Percentiles rank a stretch among this genome's conserved stretches.
Evolutionary conservation across 2,329 filamentous ascomycete species (phyloP).

Genomic region (Apiospora hydei): DNA sequence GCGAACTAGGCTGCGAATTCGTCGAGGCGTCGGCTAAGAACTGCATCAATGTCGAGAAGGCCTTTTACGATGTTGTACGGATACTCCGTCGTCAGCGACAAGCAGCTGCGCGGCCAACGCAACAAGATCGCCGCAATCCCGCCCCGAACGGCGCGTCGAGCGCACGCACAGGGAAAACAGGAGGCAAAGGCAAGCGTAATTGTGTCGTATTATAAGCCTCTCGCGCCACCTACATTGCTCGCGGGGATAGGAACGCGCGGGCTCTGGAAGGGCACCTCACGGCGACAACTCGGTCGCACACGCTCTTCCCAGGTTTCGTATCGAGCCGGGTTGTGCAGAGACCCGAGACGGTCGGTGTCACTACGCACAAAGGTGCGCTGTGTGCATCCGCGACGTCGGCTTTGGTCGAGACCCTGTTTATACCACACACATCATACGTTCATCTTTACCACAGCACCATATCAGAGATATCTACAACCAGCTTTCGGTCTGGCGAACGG

Average conservation of each 20-base stretch:
- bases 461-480: conserved; percentile 37
- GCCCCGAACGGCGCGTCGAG: conserved; percentile 34
- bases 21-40: conserved; percentile 98
- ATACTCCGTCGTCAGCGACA: conserved; percentile 86
- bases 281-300: not conserved
- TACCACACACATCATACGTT: conserved; percentile 36
- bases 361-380: conserved; percentile 1
- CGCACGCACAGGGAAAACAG: not conserved
- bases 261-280: conserved; percentile 1
- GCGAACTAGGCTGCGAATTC: conserved; percentile 93
- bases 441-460: conserved; percentile 39
- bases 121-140: conserved; percentile 34
- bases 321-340: conserved; percentile 18
- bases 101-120: conserved; percentile 51
- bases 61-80: conserved; percentile 96
- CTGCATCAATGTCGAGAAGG: conserved; percentile 98
- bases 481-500: conserved; percentile 49
- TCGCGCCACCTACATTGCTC: not conserved
- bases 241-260: not conserved
- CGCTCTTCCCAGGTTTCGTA: not conserved
- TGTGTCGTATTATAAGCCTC: conserved; percentile 52
- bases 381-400: conserved; percentile 5
- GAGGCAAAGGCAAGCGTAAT: conserved; percentile 20
- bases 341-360: not conserved
- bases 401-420: conserved; percentile 30